phyloP scores from a whole-genome alignment of 345 rosid genomes.

The Camelina laxa region DNA sequence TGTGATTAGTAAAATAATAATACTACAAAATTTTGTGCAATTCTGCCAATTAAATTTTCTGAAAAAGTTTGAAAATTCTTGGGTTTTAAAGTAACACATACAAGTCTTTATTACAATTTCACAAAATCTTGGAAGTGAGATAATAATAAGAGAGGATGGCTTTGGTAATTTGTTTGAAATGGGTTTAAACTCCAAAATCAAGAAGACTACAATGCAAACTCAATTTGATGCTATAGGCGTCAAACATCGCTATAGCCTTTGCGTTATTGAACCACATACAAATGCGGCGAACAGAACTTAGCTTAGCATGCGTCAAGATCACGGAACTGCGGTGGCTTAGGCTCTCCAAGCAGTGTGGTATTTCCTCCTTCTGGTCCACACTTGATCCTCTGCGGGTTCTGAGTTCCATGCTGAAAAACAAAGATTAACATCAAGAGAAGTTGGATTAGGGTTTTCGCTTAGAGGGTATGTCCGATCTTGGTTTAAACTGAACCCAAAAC shows the following conservation, averaged over 20 bases:
- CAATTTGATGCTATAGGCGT: conserved; percentile 37
- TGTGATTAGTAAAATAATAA: too few relatives aligned
- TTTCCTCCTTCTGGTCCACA: conserved; percentile 98
- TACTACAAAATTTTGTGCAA: too few relatives aligned
- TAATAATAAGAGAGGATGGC: not conserved
- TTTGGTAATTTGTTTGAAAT: conserved; percentile 31
- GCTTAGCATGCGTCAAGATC: conserved; percentile 88
- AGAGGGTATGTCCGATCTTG: not conserved
- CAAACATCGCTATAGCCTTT: conserved; percentile 36
- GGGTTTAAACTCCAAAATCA: conserved; percentile 34
- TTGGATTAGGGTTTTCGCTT: not conserved
- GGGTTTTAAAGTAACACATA: not conserved
- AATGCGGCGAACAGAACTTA: conserved; percentile 26
- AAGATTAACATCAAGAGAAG: not conserved
- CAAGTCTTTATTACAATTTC: conserved; percentile 33
- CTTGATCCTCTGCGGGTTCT: conserved; percentile 81
- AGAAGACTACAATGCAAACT: conserved; percentile 34
- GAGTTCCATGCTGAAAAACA: conserved; percentile 80
- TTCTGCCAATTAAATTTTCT: not conserved
- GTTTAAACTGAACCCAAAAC: too few relatives aligned
- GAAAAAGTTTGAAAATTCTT: not conserved
- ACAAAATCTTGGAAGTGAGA: conserved; percentile 29
- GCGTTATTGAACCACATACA: conserved; percentile 52
- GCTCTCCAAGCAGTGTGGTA: conserved; percentile 76
- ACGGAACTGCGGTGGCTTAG: conserved; percentile 87